Evolutionary conservation across 306 rosid species (phyloP).

Genomic region (Pyrus communis): DNA sequence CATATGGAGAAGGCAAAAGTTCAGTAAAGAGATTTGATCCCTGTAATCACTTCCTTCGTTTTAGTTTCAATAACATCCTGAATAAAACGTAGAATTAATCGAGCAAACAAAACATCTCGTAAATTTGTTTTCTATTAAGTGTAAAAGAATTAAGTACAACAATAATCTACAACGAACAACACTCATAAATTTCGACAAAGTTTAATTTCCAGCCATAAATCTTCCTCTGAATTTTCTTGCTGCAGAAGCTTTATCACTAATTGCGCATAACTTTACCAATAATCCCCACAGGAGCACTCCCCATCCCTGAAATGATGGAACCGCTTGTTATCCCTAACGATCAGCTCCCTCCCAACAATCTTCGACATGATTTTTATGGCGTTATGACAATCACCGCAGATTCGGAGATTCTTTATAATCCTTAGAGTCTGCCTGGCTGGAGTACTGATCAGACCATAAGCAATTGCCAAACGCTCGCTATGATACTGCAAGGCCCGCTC

Average conservation of each 20-base stretch:
- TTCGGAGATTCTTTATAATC: constrained; percentile 88
- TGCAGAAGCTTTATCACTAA: constrained; percentile 5
- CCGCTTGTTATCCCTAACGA: constrained; percentile 90
- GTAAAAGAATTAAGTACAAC: neutral
- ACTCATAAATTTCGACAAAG: neutral
- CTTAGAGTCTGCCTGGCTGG: constrained; percentile 92
- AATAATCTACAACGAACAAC: constrained; percentile 1
- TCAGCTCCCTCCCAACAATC: constrained; percentile 89
- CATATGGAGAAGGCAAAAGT: constrained; percentile 10
- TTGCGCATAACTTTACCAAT: constrained; percentile 46
- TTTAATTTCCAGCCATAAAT: neutral
- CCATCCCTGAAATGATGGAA: constrained; percentile 92
- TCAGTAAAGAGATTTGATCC: constrained; percentile 1
- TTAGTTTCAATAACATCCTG: neutral
- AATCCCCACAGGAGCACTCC: constrained; percentile 86
- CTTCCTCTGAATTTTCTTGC: neutral
- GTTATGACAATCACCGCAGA: constrained; percentile 91
- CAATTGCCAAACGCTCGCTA: constrained; percentile 86
- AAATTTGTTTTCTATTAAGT: neutral
- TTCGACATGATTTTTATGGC: constrained; percentile 87
- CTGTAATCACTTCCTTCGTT: constrained; percentile 6
- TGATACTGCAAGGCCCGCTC: constrained; percentile 90
- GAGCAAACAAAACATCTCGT: neutral
- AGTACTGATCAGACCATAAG: constrained; percentile 92
- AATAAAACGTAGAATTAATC: neutral